Base-by-base conservation (phyloP, 2,329 filamentous ascomycete genomes). In the Curvularia eragrostidis region DNA sequence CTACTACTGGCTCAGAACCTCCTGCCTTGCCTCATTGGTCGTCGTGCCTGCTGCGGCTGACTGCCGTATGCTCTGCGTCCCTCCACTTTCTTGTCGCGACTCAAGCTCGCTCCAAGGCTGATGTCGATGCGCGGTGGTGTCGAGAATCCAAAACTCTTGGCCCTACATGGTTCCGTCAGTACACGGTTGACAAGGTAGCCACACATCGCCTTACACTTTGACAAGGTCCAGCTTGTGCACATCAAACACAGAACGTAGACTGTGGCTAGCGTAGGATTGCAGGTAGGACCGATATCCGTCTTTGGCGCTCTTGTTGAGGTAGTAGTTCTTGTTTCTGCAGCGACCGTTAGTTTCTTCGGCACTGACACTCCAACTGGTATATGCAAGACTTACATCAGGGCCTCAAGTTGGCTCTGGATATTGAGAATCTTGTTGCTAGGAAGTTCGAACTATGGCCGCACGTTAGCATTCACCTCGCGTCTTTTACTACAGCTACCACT, bases 301-400 rank as follows among this genome's bases (percentile, higher is more conserved):
- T 74, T 89, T 89, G 42, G 86, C 86, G 30, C 85, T 87, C 82
- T 97, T 95, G 82, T 97, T 95, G 57, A 99, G 85, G 78, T 97
- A 97, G 82, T 98, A 98, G 79, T 99, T 98, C 77, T 95, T 91
- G 28, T 87, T 87, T 70, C 99, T 96, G 65, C 98, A 34, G 85
- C 80, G 94, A 21, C 12, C 9, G 9, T 49, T 39, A 49, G 34
- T 95, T 83, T 98, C 94, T 9, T 98, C 86, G 78, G 97, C 93
- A 24, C 5, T 3, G 6, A 68, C 75, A 54, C 70, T 90, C 48
- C 78, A 77, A 72, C 5, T 4, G 96, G 95, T 63, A 41, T 21
- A 1, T 19, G 5, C 12, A 26, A 42, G 7, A 49, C 47, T 30
- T 13, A 12, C 10, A 59, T 56, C 36, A 54, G 30, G 0, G 47